phyloP scores from a whole-genome alignment of 495 filamentous ascomycete genomes.

The Neurospora sp. region DNA sequence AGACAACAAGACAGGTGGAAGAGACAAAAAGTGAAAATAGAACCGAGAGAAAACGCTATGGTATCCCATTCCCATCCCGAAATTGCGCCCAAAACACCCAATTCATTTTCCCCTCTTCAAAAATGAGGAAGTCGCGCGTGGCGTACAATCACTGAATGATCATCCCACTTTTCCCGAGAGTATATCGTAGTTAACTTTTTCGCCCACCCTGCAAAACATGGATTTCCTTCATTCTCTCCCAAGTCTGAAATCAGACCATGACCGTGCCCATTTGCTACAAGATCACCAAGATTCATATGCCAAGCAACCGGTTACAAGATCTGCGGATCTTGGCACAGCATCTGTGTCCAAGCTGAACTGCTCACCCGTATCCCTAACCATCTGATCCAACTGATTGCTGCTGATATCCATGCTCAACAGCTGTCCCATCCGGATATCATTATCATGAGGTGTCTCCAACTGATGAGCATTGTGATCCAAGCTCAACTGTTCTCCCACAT shows the following conservation, averaged over 20 bases:
- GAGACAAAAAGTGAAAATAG: not conserved
- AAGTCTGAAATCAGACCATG: not conserved
- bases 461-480: not conserved
- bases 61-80: not conserved
- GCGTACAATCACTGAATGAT: not conserved
- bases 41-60: not conserved
- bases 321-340: not conserved
- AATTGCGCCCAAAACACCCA: not conserved
- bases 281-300: not conserved
- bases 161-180: not conserved
- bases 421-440: not conserved
- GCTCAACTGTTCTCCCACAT: not conserved
- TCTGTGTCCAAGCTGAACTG: not conserved
- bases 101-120: not conserved
- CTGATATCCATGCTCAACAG: not conserved
- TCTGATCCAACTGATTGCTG: not conserved
- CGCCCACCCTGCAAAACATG: not conserved
- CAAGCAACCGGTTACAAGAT: not conserved
- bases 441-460: not conserved
- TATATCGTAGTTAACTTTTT: not conserved
- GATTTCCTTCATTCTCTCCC: not conserved
- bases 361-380: not conserved
- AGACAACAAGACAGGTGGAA: not conserved
- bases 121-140: not conserved
- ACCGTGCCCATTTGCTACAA: not conserved